A percentile compares a stretch with the other conserved stretches of the same genome.
Evolutionary conservation across 2,329 filamentous ascomycete species (phyloP).

Genomic region (Cladosporium cucumerinum): DNA sequence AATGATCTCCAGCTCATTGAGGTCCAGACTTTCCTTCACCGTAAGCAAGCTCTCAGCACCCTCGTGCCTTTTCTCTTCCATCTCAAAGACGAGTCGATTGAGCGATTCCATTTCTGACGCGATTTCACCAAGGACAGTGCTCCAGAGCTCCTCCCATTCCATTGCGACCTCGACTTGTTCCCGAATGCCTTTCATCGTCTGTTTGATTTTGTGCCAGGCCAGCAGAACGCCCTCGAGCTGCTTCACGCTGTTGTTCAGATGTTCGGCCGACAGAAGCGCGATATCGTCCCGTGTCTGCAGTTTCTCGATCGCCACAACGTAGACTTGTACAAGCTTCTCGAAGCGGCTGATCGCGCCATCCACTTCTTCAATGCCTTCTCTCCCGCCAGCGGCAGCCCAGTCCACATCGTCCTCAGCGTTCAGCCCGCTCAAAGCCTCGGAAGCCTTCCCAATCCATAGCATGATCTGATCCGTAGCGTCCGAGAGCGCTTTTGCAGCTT

Average conservation of each 20-base stretch:
- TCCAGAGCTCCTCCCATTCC: conserved; percentile 99
- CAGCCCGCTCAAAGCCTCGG: conserved; percentile 80
- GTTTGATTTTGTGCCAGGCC: conserved; percentile 81
- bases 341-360: conserved; percentile 75
- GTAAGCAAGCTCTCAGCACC: conserved; percentile 64
- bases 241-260: conserved; percentile 70
- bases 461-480: conserved; percentile 89
- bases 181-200: conserved; percentile 74
- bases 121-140: conserved; percentile 87
- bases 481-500: conserved; percentile 78
- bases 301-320: conserved; percentile 89
- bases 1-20: conserved; percentile 88
- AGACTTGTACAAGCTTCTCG: conserved; percentile 85
- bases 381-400: conserved; percentile 86
- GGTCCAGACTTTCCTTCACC: conserved; percentile 59
- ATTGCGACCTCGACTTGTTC: conserved; percentile 92
- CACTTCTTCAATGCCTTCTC: conserved; percentile 70
- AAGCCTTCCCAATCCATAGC: conserved; percentile 89
- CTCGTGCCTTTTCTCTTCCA: conserved; percentile 92
- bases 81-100: conserved; percentile 82
- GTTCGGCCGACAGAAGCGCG: conserved; percentile 62
- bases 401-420: conserved; percentile 97
- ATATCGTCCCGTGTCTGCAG: conserved; percentile 80
- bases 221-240: conserved; percentile 86
- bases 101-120: conserved; percentile 81